Percentiles rank a stretch among this genome's conserved stretches.
Conservation (phyloP, 2,329 filamentous ascomycete species). For the Laburnicola sp. region DNA sequence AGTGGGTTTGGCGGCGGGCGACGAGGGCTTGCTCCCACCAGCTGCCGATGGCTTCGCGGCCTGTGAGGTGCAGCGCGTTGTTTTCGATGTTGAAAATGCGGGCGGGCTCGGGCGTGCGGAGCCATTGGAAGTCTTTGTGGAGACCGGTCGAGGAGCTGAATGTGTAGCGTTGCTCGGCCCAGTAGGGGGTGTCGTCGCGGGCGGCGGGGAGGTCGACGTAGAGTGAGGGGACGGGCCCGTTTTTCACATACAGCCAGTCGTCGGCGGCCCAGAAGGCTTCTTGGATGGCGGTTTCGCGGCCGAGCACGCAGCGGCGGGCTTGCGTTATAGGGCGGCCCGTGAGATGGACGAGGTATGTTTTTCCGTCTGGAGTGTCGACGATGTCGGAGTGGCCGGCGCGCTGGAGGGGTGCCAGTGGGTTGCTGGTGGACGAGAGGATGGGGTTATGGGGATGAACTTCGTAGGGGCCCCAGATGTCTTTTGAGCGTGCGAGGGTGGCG, state of each 20-base stretch:
- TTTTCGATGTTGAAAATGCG: slow-evolving; percentile 53
- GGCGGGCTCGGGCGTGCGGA: slow-evolving; percentile 56
- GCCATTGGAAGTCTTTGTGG: slow-evolving; percentile 60
- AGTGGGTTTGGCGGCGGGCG: slow-evolving; percentile 60
- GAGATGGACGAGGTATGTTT: slow-evolving; percentile 41
- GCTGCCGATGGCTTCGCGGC: slow-evolving; percentile 55
- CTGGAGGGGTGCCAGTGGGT: slow-evolving; percentile 37
- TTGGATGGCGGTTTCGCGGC: slow-evolving; percentile 53
- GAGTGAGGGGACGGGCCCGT: slow-evolving; percentile 54
- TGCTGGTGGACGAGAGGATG: slow-evolving; percentile 47
- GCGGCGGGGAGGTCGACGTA: slow-evolving; percentile 35
- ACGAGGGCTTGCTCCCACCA: slow-evolving; percentile 58
- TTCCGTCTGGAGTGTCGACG: slow-evolving; percentile 39
- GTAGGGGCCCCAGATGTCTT: slow-evolving; percentile 48
- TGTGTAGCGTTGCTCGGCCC: slow-evolving; percentile 52
- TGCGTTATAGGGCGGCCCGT: slow-evolving; percentile 41
- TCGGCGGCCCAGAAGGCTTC: slow-evolving; percentile 63
- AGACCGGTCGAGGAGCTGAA: slow-evolving; percentile 52
- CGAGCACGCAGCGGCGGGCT: slow-evolving; percentile 39
- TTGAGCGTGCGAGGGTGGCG: slow-evolving; percentile 45
- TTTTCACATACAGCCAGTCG: slow-evolving; percentile 65
- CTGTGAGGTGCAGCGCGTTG: slow-evolving; percentile 57
- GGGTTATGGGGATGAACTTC: slow-evolving; percentile 47
- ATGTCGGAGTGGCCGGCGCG: slow-evolving; percentile 45
- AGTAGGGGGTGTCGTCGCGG: slow-evolving; percentile 34